Evolutionary conservation across 768 basidiomycete genomes (phyloP), one percentile per base, ranked within the genome.

Genomic region (Lactarius psammicola): DNA sequence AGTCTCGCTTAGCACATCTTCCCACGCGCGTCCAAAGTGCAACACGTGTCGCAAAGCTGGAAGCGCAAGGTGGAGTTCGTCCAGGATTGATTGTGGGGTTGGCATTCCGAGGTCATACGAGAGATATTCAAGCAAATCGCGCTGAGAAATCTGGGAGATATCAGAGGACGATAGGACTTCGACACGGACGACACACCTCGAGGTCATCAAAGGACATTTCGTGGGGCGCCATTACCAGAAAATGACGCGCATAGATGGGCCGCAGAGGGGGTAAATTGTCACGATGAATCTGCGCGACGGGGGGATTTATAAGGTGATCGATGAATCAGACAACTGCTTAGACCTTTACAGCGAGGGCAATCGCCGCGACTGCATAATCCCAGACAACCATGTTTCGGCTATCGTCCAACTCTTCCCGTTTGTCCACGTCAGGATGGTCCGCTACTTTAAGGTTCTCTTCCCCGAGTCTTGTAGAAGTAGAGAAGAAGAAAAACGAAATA

Each of bases 301-400:
- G 9, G 9, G 1, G 3, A 8, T 54, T 26, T 9, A 57, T 40
- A 1, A 30, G 3, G 26, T 38, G 56, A 51, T 31, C 28, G 6
- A 9, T 23, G 33, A 23, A 40, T 38, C 15, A 23, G 28, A 56
- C 49, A 23, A 34, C 23, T 38, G 58, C 18, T 18, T 54, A 38
- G 36, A 70, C 69, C 68, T 70, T 70, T 31, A 70, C 69, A 38
- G 62, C 66, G 44, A 70, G 54, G 18, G 68, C 55, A 26, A 70
- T 44, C 4, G 69, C 64, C 20, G 69, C 68, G 33, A 70, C 59
- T 8, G 69, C 69, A 33, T 66, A 66, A 17, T 70, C 69, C 67
- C 62, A 66, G 38, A 69, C 42, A 7, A 64, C 18, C 36, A 53
- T 11, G 18, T 40, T 38, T 57, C 53, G 20, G 17, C 51, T 20